Evolutionary conservation across 2,329 filamentous ascomycete genomes (phyloP).

Genomic region (Proliferodiscus dingleyae): DNA sequence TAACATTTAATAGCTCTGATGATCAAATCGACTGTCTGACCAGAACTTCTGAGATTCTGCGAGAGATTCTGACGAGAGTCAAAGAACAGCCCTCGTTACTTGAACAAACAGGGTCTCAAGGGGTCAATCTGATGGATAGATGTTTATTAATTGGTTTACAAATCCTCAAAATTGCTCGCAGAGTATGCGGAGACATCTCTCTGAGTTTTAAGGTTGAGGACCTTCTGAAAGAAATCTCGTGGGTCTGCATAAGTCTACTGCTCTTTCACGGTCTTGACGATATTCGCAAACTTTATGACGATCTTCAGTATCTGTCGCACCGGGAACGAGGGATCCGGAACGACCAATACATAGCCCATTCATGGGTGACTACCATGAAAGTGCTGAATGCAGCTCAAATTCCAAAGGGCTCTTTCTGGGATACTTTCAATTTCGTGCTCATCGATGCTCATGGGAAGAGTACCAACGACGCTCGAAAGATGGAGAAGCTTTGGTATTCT

Average conservation of each 20-base stretch:
- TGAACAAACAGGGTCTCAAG: not conserved
- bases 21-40: conserved; percentile 21
- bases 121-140: conserved; percentile 17
- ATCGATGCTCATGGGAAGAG: conserved; percentile 34
- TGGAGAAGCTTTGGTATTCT: conserved; percentile 54
- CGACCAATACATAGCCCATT: conserved; percentile 42
- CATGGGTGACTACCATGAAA: conserved; percentile 56
- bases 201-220: conserved; percentile 42
- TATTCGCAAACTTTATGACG: conserved; percentile 43
- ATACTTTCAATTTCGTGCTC: conserved; percentile 45
- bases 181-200: conserved; percentile 7
- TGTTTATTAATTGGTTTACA: conserved; percentile 35
- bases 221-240: conserved; percentile 40
- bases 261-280: conserved; percentile 38
- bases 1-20: conserved; percentile 15
- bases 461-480: conserved; percentile 38
- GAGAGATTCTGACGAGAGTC: conserved; percentile 21
- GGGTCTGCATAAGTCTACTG: conserved; percentile 37
- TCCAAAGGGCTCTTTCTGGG: conserved; percentile 55
- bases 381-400: conserved; percentile 46
- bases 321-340: conserved; percentile 49
- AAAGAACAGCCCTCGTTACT: not conserved
- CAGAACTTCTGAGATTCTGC: conserved; percentile 27
- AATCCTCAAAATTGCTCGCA: conserved; percentile 39
- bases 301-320: conserved; percentile 40